These are phyloP conservation scores for Alternaria sp. DNA, from an alignment of 2,329 filamentous ascomycete species.

Conservation along the genomic window DNA sequence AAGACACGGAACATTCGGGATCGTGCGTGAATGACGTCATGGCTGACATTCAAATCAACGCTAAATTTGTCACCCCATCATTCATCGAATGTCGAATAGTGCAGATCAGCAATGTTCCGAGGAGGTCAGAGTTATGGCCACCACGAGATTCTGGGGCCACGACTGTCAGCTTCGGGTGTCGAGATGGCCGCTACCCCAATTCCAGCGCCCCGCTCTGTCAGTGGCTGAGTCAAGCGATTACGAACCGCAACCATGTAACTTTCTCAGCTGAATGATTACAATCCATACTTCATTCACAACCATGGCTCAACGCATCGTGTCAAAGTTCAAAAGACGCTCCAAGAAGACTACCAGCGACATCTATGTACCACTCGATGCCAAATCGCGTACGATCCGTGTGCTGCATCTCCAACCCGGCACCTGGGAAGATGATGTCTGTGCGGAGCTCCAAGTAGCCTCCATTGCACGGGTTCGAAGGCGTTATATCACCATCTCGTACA, in stretches of 20 bases:
- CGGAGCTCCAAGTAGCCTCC: constrained; percentile 12
- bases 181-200: not conserved
- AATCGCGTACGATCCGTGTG: constrained; percentile 15
- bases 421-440: constrained; percentile 15
- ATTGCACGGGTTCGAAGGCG: constrained; percentile 14
- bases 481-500: constrained; percentile 26
- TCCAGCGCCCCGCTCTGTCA: not conserved
- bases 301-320: constrained; percentile 12
- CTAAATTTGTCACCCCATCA: not conserved
- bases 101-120: not conserved
- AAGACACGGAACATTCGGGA: not conserved
- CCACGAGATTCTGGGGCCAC: not conserved
- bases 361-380: constrained; percentile 1
- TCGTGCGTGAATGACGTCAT: constrained; percentile 16
- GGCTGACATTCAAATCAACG: not conserved
- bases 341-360: not conserved
- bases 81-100: not conserved
- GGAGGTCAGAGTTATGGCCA: not conserved
- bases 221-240: constrained; percentile 4
- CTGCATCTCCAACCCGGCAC: constrained; percentile 18
- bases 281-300: not conserved
- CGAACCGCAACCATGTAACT: not conserved
- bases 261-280: not conserved
- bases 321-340: constrained; percentile 1
- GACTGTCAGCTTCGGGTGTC: not conserved